These are phyloP conservation scores for Plantago major DNA, from an alignment of 257 asterid genomes.

Conservation along the genomic window DNA sequence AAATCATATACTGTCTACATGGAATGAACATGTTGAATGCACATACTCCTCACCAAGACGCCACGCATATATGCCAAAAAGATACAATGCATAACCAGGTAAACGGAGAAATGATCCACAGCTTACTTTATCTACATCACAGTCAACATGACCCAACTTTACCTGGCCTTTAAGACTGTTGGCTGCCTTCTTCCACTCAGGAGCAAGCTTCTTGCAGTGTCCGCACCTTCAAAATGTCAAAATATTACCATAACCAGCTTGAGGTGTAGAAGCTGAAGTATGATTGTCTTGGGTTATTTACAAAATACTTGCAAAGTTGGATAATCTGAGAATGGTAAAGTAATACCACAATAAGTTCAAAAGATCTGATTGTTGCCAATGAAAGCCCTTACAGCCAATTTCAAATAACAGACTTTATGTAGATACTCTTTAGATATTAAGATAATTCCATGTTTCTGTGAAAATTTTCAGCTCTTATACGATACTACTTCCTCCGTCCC, in stretches of 20 bases:
- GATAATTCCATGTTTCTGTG: no score
- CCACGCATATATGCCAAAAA: constrained; percentile 4
- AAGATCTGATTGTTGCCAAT: not conserved
- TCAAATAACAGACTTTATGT: no score
- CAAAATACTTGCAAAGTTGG: not conserved
- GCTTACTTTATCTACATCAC: constrained; percentile 87
- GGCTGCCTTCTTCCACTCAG: constrained; percentile 99
- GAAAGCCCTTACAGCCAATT: no score
- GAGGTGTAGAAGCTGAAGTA: not conserved
- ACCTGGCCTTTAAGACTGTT: constrained; percentile 83
- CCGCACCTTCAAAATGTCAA: constrained; percentile 68
- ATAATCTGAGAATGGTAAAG: not conserved
- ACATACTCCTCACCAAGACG: constrained; percentile 9
- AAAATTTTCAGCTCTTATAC: no score
- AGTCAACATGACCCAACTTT: constrained; percentile 95
- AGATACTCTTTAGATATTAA: no score
- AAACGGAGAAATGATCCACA: constrained; percentile 13
- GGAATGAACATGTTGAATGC: not conserved
- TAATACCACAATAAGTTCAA: constrained; percentile 2
- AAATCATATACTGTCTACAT: constrained; percentile 1
- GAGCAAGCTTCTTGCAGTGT: constrained; percentile 98
- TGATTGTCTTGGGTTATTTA: not conserved
- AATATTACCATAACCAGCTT: not conserved
- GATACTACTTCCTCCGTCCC: no score
- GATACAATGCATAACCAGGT: not conserved